phyloP scores from a whole-genome alignment of 1,284 basidiomycete genomes.

The Violaceomyces palustris region DNA sequence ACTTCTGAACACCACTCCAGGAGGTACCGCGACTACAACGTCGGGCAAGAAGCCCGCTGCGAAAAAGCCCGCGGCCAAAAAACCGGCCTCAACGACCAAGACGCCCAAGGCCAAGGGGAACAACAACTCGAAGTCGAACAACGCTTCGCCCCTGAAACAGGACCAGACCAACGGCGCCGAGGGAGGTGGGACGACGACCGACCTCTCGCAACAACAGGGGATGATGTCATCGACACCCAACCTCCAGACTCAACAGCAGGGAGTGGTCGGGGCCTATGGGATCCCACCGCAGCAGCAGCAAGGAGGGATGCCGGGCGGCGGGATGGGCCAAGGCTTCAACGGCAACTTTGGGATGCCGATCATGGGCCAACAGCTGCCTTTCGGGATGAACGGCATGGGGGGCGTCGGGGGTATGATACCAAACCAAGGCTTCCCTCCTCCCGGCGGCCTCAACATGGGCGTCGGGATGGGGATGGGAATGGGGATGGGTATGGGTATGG shows the following conservation, averaged over 20 bases:
- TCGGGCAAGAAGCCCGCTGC: slow-evolving; percentile 21
- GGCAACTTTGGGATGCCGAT: slow-evolving; percentile 14
- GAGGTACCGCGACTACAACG: slow-evolving; percentile 13
- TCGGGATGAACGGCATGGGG: slow-evolving; percentile 1
- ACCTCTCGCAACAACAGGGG: slow-evolving; percentile 18
- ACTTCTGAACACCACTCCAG: neutral
- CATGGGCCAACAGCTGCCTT: slow-evolving; percentile 14
- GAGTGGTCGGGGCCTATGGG: slow-evolving; percentile 1
- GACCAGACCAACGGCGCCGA: no score
- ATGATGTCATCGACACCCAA: slow-evolving; percentile 17
- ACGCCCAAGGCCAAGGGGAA: neutral
- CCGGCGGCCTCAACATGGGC: neutral
- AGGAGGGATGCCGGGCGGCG: slow-evolving; percentile 7
- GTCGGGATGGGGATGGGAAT: neutral
- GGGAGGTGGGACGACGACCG: no score
- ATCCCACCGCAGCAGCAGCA: slow-evolving; percentile 16
- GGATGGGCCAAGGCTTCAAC: slow-evolving; percentile 11
- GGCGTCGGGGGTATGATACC: slow-evolving; percentile 5
- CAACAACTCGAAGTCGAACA: slow-evolving; percentile 12
- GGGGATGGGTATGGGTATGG: neutral
- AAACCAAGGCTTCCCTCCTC: neutral
- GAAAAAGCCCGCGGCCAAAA: slow-evolving; percentile 26
- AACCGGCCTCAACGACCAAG: slow-evolving; percentile 14
- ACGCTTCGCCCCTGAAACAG: no score
- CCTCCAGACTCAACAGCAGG: slow-evolving; percentile 4